Evolutionary conservation across 345 rosid species (phyloP).

Genomic region (Eucalyptus sideroxylon): DNA sequence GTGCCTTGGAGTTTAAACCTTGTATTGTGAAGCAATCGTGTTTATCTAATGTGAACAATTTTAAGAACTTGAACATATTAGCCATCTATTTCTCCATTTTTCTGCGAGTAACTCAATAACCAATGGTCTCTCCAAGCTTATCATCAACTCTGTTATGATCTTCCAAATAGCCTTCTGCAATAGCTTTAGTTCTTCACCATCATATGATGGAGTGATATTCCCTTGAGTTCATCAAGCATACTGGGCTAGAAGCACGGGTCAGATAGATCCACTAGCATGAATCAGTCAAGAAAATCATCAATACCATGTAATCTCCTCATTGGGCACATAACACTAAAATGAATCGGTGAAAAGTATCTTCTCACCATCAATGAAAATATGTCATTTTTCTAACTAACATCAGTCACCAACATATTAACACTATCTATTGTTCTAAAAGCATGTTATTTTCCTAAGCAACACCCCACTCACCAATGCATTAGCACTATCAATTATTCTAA

Average conservation of each 20-base stretch:
- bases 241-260: neutral
- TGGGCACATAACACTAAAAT: neutral
- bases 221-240: neutral
- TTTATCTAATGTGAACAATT: neutral
- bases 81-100: neutral
- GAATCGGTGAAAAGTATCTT: neutral
- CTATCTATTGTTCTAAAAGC: too few relatives aligned
- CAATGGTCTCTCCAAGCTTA: neutral
- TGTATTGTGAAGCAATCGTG: neutral
- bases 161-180: neutral
- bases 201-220: neutral
- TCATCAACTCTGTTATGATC: neutral
- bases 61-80: neutral
- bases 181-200: neutral
- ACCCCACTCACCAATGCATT: too few relatives aligned
- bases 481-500: fast-evolving
- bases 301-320: neutral
- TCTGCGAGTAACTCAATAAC: neutral
- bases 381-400: neutral
- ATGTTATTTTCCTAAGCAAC: too few relatives aligned
- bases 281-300: neutral
- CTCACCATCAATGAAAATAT: neutral
- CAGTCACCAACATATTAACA: neutral
- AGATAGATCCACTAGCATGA: neutral
- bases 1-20: neutral